These are phyloP conservation scores for Rubroboletus satanas DNA, from an alignment of 768 basidiomycete species.

Conservation along the genomic window DNA sequence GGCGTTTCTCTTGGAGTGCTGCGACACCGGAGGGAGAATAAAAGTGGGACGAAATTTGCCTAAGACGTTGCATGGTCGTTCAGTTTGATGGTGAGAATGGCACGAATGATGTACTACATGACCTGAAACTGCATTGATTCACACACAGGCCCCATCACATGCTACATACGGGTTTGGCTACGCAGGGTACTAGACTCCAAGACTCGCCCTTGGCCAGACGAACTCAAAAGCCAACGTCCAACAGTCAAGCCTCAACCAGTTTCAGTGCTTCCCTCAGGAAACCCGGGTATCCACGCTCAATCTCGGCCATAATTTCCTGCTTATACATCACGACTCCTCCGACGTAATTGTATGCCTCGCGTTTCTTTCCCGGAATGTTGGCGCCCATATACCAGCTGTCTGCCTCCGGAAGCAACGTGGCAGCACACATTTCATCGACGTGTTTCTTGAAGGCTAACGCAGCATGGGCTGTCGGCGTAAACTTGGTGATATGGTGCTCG, in stretches of 20 bases:
- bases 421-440: neutral
- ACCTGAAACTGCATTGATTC: no score
- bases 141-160: no score
- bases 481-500: constrained; percentile 12
- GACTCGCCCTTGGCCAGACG: no score
- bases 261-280: neutral
- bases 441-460: constrained; percentile 9
- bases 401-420: neutral
- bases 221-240: no score
- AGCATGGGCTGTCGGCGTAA: constrained; percentile 7
- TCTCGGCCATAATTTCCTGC: constrained; percentile 1
- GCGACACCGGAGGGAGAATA: constrained; percentile 42
- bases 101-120: no score
- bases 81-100: neutral
- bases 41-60: constrained; percentile 62
- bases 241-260: no score
- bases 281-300: constrained; percentile 2
- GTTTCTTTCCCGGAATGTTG: constrained; percentile 7
- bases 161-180: no score
- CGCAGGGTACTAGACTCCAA: no score
- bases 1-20: constrained; percentile 52
- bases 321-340: constrained; percentile 1
- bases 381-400: constrained; percentile 9
- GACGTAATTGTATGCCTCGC: neutral
- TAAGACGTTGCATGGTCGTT: constrained; percentile 52